A percentile compares a stretch with the other conserved stretches of the same genome.
Conservation (phyloP, 495 filamentous ascomycete species). For the Penicillium salamii region DNA sequence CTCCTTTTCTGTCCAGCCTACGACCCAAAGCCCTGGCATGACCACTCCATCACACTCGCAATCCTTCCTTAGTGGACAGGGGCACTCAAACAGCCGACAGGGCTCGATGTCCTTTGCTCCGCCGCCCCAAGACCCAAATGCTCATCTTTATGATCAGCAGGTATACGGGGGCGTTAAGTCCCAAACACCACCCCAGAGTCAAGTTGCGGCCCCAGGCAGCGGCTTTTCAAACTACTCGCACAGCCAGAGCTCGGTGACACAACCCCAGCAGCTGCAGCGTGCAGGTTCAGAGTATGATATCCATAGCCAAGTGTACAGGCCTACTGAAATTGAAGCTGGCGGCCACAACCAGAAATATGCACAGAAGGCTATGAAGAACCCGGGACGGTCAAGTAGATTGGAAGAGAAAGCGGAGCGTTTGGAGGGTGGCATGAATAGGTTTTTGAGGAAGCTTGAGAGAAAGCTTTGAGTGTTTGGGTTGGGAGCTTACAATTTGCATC, state of each 20-base stretch:
- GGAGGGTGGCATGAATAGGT: conserved; percentile 74
- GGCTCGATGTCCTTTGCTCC: conserved; percentile 41
- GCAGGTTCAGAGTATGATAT: conserved; percentile 55
- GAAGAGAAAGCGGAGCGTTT: conserved; percentile 66
- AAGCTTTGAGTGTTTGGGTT: conserved; percentile 52
- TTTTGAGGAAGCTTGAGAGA: conserved; percentile 90
- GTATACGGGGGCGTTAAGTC: conserved; percentile 6
- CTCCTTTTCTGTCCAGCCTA: conserved; percentile 25
- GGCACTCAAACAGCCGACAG: conserved; percentile 14
- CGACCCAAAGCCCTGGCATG: conserved; percentile 25
- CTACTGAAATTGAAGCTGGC: conserved; percentile 60
- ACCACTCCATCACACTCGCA: conserved; percentile 30
- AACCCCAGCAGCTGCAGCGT: conserved; percentile 29
- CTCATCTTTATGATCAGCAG: conserved; percentile 36
- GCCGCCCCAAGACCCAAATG: conserved; percentile 44
- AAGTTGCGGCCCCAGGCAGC: conserved; percentile 25
- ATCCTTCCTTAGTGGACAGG: conserved; percentile 22
- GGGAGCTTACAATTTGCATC: background rate
- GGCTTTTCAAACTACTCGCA: conserved; percentile 62
- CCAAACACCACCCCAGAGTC: conserved; percentile 24
- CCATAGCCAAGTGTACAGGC: conserved; percentile 75
- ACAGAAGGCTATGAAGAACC: conserved; percentile 51
- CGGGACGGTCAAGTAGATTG: conserved; percentile 51
- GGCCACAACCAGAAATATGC: conserved; percentile 43
- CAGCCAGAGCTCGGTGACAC: conserved; percentile 30